Evolutionary conservation across 768 basidiomycete genomes (phyloP).

Genomic region (Boletales sp.): DNA sequence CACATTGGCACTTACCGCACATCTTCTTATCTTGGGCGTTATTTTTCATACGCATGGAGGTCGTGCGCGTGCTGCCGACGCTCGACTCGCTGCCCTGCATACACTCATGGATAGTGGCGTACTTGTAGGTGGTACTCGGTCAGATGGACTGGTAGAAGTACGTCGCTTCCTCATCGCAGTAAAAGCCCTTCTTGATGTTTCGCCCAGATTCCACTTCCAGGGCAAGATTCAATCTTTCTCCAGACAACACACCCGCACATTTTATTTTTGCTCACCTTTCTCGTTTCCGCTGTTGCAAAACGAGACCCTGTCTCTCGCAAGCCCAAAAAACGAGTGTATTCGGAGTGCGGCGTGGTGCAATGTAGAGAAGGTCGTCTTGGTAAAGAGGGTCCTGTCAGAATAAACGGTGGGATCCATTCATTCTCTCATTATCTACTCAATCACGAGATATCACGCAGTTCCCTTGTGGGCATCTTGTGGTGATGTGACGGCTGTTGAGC

Average conservation of each 20-base stretch:
- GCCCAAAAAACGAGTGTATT: constrained; percentile 70
- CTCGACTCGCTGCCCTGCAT: constrained; percentile 57
- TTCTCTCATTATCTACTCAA: background rate
- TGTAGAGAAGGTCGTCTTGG: constrained; percentile 44
- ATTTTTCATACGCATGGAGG: constrained; percentile 62
- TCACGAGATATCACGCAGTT: constrained; percentile 33
- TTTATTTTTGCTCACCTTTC: constrained; percentile 60
- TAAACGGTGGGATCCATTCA: constrained; percentile 10
- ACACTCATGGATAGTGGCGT: constrained; percentile 61
- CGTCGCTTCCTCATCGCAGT: constrained; percentile 17
- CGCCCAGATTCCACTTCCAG: constrained; percentile 27
- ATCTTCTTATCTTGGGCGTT: constrained; percentile 60
- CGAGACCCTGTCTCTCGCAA: constrained; percentile 71
- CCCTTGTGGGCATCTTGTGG: constrained; percentile 50
- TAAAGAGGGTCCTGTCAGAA: constrained; percentile 7
- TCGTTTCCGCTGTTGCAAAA: constrained; percentile 63
- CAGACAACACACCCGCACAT: constrained; percentile 67
- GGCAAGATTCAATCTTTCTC: constrained; percentile 46
- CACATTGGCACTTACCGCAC: constrained; percentile 45
- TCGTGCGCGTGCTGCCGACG: constrained; percentile 42
- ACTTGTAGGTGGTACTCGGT: constrained; percentile 32
- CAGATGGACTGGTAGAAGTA: constrained; percentile 40
- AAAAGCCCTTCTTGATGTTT: background rate
- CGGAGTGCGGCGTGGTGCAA: constrained; percentile 52
- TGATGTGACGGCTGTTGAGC: constrained; percentile 48